Conservation (phyloP, 2,329 filamentous ascomycete species). For the Trichoderma sp. region DNA sequence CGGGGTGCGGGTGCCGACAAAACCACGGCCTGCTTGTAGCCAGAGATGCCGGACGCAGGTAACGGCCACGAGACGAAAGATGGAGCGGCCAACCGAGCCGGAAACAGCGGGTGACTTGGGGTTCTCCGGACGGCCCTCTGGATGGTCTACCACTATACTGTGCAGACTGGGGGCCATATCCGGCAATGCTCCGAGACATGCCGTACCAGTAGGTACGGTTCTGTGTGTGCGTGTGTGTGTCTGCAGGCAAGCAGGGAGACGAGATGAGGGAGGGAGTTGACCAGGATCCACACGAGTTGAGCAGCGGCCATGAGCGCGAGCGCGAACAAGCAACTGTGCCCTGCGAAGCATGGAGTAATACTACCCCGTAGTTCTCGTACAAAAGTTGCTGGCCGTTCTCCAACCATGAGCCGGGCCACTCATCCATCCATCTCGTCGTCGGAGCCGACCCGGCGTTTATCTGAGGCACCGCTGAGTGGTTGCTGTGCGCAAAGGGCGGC, state of each 20-base stretch:
- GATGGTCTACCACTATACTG: background rate
- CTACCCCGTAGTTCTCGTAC: background rate
- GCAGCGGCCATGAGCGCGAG: slow-evolving; percentile 3
- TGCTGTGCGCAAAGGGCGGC: background rate
- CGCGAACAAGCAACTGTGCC: background rate
- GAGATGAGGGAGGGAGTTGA: too few species aligned
- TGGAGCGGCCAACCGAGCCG: slow-evolving; percentile 24
- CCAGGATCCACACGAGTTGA: too few species aligned
- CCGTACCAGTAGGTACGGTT: too few species aligned
- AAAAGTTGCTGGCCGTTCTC: slow-evolving; percentile 9
- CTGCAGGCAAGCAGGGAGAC: background rate
- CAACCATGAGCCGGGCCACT: slow-evolving; percentile 18
- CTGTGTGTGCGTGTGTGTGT: background rate
- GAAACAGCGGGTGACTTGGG: slow-evolving; percentile 20
- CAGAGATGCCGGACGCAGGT: slow-evolving; percentile 5
- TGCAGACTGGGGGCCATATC: slow-evolving; percentile 1
- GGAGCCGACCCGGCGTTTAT: slow-evolving; percentile 27
- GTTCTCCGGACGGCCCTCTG: background rate
- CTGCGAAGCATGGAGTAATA: background rate
- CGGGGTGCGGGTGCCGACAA: slow-evolving; percentile 19
- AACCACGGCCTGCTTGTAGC: background rate
- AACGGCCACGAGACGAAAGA: slow-evolving; percentile 19
- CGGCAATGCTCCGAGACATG: slow-evolving; percentile 22
- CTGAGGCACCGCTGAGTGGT: background rate
- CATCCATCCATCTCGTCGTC: slow-evolving; percentile 21